Conservation (phyloP, 2,329 filamentous ascomycete genomes). For the Seiridium cupressi region DNA sequence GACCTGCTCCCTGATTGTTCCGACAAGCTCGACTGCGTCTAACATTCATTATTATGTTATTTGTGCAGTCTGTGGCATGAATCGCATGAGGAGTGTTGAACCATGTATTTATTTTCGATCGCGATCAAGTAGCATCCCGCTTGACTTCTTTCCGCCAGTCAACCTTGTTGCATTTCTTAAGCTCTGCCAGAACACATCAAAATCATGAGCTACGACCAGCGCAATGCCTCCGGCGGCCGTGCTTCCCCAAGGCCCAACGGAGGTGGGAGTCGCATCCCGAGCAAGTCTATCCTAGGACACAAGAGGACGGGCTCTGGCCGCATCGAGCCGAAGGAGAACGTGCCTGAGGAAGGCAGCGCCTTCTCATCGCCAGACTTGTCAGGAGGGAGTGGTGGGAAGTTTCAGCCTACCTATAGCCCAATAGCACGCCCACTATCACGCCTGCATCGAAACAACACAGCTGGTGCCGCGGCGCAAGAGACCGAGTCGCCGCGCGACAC, state of each 20-base stretch:
- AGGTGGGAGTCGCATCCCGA: neutral
- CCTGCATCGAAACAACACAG: neutral
- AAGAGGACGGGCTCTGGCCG: conserved; percentile 4
- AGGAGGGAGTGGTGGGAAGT: neutral
- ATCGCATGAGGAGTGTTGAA: neutral
- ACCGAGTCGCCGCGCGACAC: conserved; percentile 2
- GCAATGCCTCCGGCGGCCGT: conserved; percentile 4
- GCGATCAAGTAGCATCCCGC: conserved; percentile 3
- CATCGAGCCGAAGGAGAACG: conserved; percentile 6
- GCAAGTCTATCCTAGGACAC: neutral
- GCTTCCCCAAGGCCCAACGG: conserved; percentile 2
- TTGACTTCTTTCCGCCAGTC: neutral
- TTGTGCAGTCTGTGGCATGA: neutral
- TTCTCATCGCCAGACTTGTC: neutral
- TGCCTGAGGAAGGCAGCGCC: neutral
- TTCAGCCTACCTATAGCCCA: neutral
- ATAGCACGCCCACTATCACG: neutral
- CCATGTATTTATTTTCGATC: conserved; percentile 3
- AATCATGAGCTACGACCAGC: conserved; percentile 3
- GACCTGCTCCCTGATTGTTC: neutral
- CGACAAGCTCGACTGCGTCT: neutral
- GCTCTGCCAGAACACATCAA: neutral
- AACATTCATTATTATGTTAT: neutral
- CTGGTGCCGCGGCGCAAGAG: neutral
- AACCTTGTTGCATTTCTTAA: neutral